Conservation (phyloP, 805 yeast genomes). For the Cephaloascus fragrans region DNA sequence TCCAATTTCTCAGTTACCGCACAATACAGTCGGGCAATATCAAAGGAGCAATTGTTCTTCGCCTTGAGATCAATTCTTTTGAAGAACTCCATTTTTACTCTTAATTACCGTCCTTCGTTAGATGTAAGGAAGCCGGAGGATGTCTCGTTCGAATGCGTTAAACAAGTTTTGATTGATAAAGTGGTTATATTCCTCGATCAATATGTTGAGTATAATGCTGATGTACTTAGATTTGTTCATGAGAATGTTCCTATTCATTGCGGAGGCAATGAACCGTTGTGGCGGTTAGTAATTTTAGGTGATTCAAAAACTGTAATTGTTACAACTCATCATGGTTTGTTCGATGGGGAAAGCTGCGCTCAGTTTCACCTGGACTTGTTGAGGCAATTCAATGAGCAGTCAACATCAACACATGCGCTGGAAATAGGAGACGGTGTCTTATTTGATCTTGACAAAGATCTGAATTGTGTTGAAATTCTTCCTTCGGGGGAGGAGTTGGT, state of each 20-base stretch:
- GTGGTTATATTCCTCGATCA: not conserved
- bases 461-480: not conserved
- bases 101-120: not conserved
- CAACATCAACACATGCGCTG: not conserved
- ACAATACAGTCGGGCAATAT: not conserved
- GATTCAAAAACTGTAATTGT: not conserved
- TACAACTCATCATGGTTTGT: not conserved
- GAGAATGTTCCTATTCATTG: not conserved
- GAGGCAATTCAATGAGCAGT: not conserved
- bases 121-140: not conserved
- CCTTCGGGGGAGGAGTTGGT: not conserved
- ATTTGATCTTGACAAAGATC: not conserved
- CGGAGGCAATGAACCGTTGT: not conserved
- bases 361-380: not conserved
- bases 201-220: not conserved
- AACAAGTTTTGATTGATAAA: not conserved
- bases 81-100: not conserved
- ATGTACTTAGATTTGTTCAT: not conserved
- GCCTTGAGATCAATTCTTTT: not conserved
- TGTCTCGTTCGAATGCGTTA: not conserved
- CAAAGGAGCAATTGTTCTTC: not conserved
- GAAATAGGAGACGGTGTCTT: too few relatives aligned
- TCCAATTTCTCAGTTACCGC: not conserved
- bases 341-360: constrained; percentile 1
- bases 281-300: not conserved